Conservation (phyloP, 2,329 filamentous ascomycete species). For the Ophiocordyceps camponoti-saundersi region DNA sequence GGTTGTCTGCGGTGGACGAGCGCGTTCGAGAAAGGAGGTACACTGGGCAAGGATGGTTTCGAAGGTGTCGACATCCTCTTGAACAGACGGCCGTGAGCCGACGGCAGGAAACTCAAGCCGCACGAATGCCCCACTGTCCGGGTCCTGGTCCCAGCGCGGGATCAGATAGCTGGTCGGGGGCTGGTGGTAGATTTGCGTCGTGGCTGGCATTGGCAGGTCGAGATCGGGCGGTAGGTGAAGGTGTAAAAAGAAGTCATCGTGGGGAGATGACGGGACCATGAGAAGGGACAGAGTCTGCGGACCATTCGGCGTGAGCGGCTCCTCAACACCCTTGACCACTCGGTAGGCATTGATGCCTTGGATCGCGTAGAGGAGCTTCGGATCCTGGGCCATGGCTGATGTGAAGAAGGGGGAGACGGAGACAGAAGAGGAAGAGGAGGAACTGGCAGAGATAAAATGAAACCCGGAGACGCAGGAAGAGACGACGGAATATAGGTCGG, state of each 20-base stretch:
- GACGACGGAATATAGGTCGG: not conserved
- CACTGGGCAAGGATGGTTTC: slow-evolving; percentile 97
- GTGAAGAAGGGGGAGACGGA: not conserved
- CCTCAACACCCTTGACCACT: slow-evolving; percentile 73
- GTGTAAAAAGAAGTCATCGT: slow-evolving; percentile 94
- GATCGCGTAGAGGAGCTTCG: slow-evolving; percentile 53
- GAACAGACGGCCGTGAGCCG: slow-evolving; percentile 54
- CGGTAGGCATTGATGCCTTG: slow-evolving; percentile 84
- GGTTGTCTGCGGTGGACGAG: slow-evolving; percentile 38
- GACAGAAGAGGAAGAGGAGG: not conserved
- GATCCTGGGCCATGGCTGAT: slow-evolving; percentile 24
- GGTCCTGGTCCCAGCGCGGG: slow-evolving; percentile 84
- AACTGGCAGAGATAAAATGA: not conserved
- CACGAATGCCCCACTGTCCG: slow-evolving; percentile 78
- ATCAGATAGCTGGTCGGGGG: slow-evolving; percentile 86
- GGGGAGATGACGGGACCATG: slow-evolving; percentile 86
- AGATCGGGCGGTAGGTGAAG: slow-evolving; percentile 88
- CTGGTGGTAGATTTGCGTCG: slow-evolving; percentile 94
- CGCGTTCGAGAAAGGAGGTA: slow-evolving; percentile 82
- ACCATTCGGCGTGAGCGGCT: slow-evolving; percentile 65
- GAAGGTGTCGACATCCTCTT: slow-evolving; percentile 91
- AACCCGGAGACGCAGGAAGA: not conserved
- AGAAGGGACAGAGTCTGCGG: slow-evolving; percentile 83
- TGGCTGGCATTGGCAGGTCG: slow-evolving; percentile 82
- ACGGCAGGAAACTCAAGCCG: slow-evolving; percentile 74